phyloP scores from a whole-genome alignment of 495 filamentous ascomycete species.

The Paragyromitra xinjiangensis region DNA sequence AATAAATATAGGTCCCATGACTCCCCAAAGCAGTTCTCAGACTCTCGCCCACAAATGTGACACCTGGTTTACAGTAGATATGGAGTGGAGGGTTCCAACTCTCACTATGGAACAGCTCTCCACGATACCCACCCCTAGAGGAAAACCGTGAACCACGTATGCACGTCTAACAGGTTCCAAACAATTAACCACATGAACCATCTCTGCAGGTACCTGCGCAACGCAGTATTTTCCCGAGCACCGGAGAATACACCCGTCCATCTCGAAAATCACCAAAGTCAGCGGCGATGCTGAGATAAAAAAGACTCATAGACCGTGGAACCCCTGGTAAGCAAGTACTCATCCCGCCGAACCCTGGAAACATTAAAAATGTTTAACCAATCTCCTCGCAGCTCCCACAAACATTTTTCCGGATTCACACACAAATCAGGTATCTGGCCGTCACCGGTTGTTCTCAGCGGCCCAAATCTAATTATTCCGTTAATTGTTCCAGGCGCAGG shows the following conservation, averaged over 20 bases:
- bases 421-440: not conserved
- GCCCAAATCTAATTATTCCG: not conserved
- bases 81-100: not conserved
- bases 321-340: not conserved
- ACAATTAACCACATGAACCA: not conserved
- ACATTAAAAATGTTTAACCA: not conserved
- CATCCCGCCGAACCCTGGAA: not conserved
- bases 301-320: not conserved
- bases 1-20: not conserved
- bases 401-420: not conserved
- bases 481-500: not conserved
- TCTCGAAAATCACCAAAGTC: conserved; percentile 4
- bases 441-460: not conserved
- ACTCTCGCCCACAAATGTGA: not conserved
- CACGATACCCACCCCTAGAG: not conserved
- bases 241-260: not conserved
- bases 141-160: not conserved
- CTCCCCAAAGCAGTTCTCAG: not conserved
- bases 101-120: not conserved
- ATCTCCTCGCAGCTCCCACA: not conserved
- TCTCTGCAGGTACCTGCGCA: not conserved
- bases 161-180: not conserved
- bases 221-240: not conserved
- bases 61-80: not conserved
- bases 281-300: not conserved